phyloP scores from a whole-genome alignment of 345 rosid species.

The Odontarrhena argentea region DNA sequence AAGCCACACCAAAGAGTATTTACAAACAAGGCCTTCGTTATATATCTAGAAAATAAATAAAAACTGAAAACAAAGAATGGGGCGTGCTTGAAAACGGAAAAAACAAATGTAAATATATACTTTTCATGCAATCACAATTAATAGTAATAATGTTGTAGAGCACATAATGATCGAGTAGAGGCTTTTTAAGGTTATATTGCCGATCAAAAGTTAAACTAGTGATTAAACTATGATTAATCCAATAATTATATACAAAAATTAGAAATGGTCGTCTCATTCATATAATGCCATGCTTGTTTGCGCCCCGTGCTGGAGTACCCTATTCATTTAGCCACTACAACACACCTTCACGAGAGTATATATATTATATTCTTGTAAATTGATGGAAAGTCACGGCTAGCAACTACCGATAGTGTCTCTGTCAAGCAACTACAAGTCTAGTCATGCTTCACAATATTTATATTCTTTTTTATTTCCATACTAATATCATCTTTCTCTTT shows the following conservation, averaged over 20 bases:
- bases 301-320: constrained; percentile 35
- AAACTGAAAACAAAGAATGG: constrained; percentile 10
- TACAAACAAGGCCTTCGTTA: too few species aligned
- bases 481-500: too few species aligned
- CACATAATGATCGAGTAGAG: constrained; percentile 25
- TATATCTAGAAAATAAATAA: constrained; percentile 22
- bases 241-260: background rate
- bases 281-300: constrained; percentile 34
- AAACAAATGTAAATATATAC: constrained; percentile 24
- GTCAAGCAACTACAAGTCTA: constrained; percentile 18
- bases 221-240: constrained; percentile 33
- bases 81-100: constrained; percentile 34
- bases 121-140: constrained; percentile 20
- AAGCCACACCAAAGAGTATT: too few species aligned
- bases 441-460: background rate
- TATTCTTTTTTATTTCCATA: too few species aligned
- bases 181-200: constrained; percentile 28
- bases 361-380: background rate
- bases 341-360: background rate
- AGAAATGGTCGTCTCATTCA: constrained; percentile 29
- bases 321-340: constrained; percentile 1
- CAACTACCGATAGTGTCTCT: background rate
- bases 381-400: background rate
- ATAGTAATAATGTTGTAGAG: constrained; percentile 18
- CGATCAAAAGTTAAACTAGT: constrained; percentile 19